These are phyloP conservation scores for Pythium monospermum DNA, from an alignment of 352 stramenopile genomes.

Conservation along the genomic window DNA sequence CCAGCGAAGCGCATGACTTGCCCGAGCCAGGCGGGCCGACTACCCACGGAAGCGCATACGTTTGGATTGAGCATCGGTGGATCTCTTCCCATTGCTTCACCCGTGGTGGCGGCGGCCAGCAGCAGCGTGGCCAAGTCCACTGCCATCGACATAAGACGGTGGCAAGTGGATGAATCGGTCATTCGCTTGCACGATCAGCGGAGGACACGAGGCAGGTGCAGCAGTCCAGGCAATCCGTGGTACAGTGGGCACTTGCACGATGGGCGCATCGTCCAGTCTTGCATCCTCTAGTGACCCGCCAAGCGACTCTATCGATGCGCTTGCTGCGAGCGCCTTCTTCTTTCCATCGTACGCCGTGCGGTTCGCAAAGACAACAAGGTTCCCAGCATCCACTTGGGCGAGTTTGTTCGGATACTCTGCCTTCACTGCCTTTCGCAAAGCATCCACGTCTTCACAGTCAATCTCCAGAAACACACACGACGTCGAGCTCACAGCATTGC, in stretches of 20 bases:
- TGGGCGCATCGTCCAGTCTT: too few relatives aligned
- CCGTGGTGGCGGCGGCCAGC: conserved; percentile 11
- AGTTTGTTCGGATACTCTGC: too few relatives aligned
- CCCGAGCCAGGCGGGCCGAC: conserved; percentile 12
- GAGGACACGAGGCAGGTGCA: too few relatives aligned
- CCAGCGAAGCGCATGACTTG: conserved; percentile 13
- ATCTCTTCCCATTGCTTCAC: conserved; percentile 20
- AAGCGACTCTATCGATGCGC: conserved; percentile 5
- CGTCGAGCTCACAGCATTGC: conserved; percentile 1
- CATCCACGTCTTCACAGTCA: too few relatives aligned
- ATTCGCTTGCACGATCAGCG: too few relatives aligned
- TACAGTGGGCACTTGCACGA: conserved; percentile 14
- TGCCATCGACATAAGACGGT: conserved; percentile 9
- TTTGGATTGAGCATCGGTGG: conserved; percentile 14
- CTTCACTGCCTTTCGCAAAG: too few relatives aligned
- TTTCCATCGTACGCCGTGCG: conserved; percentile 3
- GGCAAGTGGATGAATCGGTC: conserved; percentile 8
- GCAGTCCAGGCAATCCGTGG: conserved; percentile 3
- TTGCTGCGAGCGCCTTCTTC: too few relatives aligned
- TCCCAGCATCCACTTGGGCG: too few relatives aligned
- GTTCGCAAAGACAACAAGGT: conserved; percentile 2
- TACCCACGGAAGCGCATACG: conserved; percentile 9
- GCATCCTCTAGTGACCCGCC: conserved; percentile 17
- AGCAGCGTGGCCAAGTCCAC: conserved; percentile 6
- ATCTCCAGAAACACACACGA: conserved; percentile 11